Evolutionary conservation across 2,329 filamentous ascomycete species (phyloP).

Genomic region (Ophiosphaerella narmari): DNA sequence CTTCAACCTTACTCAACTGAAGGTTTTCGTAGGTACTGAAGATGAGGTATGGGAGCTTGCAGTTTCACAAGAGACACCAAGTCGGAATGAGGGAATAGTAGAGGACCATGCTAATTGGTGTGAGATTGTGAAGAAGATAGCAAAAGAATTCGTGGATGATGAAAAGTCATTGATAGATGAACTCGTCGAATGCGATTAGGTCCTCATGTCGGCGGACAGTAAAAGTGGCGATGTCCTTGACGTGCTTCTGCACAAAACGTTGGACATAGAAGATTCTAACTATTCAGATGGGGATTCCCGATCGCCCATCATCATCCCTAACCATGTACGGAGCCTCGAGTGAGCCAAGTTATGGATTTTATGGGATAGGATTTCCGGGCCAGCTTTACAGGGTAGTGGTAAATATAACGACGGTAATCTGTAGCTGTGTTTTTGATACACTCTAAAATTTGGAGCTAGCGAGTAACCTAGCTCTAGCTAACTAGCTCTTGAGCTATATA

Average conservation of each 20-base stretch:
- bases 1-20: background rate
- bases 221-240: background rate
- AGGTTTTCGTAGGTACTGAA: background rate
- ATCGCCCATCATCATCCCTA: too few species aligned
- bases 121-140: background rate
- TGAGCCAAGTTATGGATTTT: too few species aligned
- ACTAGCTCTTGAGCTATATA: too few species aligned
- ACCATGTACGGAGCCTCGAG: too few species aligned
- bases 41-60: background rate
- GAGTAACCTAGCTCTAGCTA: too few species aligned
- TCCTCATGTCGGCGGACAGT: background rate
- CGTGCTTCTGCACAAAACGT: background rate
- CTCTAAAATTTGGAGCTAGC: too few species aligned
- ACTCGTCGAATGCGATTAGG: background rate
- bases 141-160: background rate
- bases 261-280: background rate
- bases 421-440: too few species aligned
- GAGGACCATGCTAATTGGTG: background rate
- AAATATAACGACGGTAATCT: too few species aligned
- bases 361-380: too few species aligned
- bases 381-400: too few species aligned
- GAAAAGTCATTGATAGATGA: background rate
- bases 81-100: background rate
- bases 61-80: background rate
- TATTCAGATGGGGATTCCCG: background rate